Conservation (phyloP, 1,139 yeast genomes). For the Debaryomyces sp. region DNA sequence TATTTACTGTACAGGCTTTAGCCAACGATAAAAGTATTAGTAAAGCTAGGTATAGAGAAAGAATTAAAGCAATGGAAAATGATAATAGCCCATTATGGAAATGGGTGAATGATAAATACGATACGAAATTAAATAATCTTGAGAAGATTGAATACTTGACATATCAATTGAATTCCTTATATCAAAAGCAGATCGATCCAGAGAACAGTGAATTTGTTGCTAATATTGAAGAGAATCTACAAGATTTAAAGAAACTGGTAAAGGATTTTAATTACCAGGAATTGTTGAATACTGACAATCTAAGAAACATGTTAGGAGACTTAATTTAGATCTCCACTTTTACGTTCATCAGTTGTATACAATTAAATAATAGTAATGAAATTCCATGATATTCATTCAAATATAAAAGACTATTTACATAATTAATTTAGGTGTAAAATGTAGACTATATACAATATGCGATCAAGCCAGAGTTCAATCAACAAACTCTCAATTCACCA, state of each 20-base stretch:
- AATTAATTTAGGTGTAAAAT: neutral
- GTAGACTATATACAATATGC: slow-evolving; percentile 9
- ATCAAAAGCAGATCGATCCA: slow-evolving; percentile 9
- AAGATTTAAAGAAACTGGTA: slow-evolving; percentile 19
- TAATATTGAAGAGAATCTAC: slow-evolving; percentile 13
- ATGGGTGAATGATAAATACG: slow-evolving; percentile 23
- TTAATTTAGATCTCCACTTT: neutral
- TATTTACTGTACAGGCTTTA: slow-evolving; percentile 13
- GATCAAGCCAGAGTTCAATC: neutral
- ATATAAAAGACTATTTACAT: slow-evolving; percentile 10
- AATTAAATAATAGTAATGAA: neutral
- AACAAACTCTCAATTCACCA: slow-evolving; percentile 35
- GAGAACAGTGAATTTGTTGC: slow-evolving; percentile 9
- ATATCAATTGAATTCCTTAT: slow-evolving; percentile 20
- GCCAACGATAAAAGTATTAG: slow-evolving; percentile 7
- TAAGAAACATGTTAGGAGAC: slow-evolving; percentile 16
- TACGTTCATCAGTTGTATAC: neutral
- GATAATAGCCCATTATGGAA: slow-evolving; percentile 25
- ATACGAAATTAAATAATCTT: slow-evolving; percentile 20
- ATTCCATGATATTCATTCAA: slow-evolving; percentile 4
- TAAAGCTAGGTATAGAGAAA: slow-evolving; percentile 5
- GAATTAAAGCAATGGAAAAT: slow-evolving; percentile 8
- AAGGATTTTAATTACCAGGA: slow-evolving; percentile 19
- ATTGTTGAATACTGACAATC: slow-evolving; percentile 16
- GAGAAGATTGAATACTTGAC: slow-evolving; percentile 30